phyloP scores from a whole-genome alignment of 1,284 basidiomycete genomes.

The Malassezia caprae region DNA sequence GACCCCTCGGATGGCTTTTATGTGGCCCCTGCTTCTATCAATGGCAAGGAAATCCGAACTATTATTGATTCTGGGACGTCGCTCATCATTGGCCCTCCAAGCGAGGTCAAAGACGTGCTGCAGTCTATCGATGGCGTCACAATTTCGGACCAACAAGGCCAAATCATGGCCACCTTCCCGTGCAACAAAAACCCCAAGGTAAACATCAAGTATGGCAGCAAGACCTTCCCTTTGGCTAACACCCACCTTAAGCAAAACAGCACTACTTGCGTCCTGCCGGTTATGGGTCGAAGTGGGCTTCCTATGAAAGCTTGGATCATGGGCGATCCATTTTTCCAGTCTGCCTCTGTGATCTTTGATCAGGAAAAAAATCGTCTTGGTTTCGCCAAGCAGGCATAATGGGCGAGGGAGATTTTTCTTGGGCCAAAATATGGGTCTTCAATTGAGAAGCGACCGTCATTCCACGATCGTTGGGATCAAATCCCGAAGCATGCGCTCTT shows the following conservation, averaged over 20 bases:
- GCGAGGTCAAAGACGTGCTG: constrained; percentile 51
- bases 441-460: too few species aligned
- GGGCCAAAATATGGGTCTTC: too few species aligned
- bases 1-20: constrained; percentile 45
- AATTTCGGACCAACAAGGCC: background rate
- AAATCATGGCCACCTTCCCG: background rate
- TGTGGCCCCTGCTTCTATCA: constrained; percentile 30
- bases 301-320: constrained; percentile 49
- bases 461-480: too few species aligned
- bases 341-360: constrained; percentile 49
- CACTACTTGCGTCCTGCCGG: constrained; percentile 31
- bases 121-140: constrained; percentile 51
- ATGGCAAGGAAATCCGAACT: constrained; percentile 46
- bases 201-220: background rate
- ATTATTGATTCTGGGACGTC: constrained; percentile 55
- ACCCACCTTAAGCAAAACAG: constrained; percentile 17
- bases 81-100: constrained; percentile 48
- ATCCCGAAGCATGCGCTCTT: too few species aligned
- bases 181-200: background rate
- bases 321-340: constrained; percentile 46
- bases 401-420: background rate
- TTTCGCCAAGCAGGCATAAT: constrained; percentile 39
- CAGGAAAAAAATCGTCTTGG: constrained; percentile 48
- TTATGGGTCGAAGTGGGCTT: constrained; percentile 39
- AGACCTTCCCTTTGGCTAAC: background rate